These are phyloP conservation scores for Acer campestre DNA, from an alignment of 345 rosid genomes.

Conservation along the genomic window DNA sequence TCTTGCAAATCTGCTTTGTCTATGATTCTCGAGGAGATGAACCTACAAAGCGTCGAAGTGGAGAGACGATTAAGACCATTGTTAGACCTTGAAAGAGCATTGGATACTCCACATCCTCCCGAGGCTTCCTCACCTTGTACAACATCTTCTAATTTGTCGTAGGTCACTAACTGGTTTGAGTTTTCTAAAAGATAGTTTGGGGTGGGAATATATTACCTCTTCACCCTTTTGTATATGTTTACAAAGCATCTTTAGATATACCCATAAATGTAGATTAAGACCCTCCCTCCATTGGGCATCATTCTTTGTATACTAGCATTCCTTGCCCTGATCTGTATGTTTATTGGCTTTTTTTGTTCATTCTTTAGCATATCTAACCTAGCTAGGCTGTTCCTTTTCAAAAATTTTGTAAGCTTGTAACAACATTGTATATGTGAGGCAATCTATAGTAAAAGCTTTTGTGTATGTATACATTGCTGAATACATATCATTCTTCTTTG, in stretches of 20 bases:
- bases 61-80: slow-evolving; percentile 74
- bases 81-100: slow-evolving; percentile 52
- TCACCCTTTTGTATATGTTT: slow-evolving; percentile 36
- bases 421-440: slow-evolving; percentile 62
- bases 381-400: slow-evolving; percentile 24
- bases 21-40: slow-evolving; percentile 67
- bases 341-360: slow-evolving; percentile 24
- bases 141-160: slow-evolving; percentile 20
- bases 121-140: slow-evolving; percentile 26
- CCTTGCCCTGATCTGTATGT: slow-evolving; percentile 31
- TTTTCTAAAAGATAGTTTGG: slow-evolving; percentile 25
- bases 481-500: neutral
- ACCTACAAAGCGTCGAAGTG: slow-evolving; percentile 67
- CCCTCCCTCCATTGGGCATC: slow-evolving; percentile 27
- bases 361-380: slow-evolving; percentile 30
- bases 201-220: slow-evolving; percentile 33
- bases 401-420: slow-evolving; percentile 46
- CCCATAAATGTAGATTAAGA: slow-evolving; percentile 48
- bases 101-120: slow-evolving; percentile 20
- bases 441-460: slow-evolving; percentile 28
- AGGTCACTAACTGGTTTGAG: slow-evolving; percentile 26
- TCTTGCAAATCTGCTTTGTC: slow-evolving; percentile 71
- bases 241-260: slow-evolving; percentile 37
- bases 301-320: slow-evolving; percentile 51
- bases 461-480: neutral